Evolutionary conservation across 1,139 yeast genomes (phyloP), one percentile per base, ranked within the genome.

Genomic region (Hyphopichia khmerensis): DNA sequence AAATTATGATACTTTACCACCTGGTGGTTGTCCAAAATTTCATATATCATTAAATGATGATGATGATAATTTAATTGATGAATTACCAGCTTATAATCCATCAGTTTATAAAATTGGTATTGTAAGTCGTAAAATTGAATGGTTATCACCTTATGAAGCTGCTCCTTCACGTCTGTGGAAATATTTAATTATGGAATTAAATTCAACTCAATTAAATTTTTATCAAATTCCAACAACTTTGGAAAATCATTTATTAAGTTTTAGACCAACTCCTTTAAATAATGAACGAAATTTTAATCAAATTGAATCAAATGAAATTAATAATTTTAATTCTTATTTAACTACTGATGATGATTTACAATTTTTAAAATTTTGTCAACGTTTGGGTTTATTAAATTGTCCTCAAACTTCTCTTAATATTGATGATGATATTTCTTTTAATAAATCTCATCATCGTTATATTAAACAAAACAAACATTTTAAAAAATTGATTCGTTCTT

Each of bases 181-280:
- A 53, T 69, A 74, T 40, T 69, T 72, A 27, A 67, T 86, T 7
- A 66, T 84, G 64, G 93, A 86, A 55, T 63, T 86, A 30, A 86
- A 86, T 62, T 82, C 88, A 2, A 86, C 93, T 1, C 93, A 86
- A 62, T 58, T 86, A 31, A 86, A 85, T 59, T 69, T 86, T 41
- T 85, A 85, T 56, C 48, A 53, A 9, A 60, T 73, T 4, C 77
- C 78, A 1, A 55, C 56, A 33, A 53, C 59, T 41, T 40, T 73
- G 43, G 75, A 70, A 49, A 47, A 59, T 54, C 55, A 59, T 36
- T 24, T 70, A 4, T 34, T 64, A 24, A 43, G 48, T 11, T 67
- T 62, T 43, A 45, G 41, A 29, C 50, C 60, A 2, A 38, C 49
- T 11, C 33, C 44, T 2, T 39, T 43, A 14, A 42, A 36, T 15